Evolutionary conservation across 108 stramenopile species (phyloP), one percentile per base, ranked within the genome.

Genomic region (Nannochloropsis gaditana): DNA sequence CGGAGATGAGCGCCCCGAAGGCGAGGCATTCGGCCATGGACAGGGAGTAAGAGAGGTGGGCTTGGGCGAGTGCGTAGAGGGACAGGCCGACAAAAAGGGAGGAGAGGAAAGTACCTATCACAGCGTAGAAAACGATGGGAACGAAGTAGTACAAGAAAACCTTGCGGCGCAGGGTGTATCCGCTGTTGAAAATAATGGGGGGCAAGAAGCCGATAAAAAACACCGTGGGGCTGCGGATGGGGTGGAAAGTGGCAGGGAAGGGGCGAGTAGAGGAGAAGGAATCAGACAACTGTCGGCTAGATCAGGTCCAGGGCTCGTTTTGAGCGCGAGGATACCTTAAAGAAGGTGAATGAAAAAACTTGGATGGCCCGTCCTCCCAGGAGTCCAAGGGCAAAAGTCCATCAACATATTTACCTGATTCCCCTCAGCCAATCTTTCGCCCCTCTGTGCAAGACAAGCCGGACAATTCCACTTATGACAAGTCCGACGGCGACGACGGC

Each of bases 111-210:
- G 95, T 96, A n/a, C 95, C 95, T 2, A 94, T 17, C 31, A 93
- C 43, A 17, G 96, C 94, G 84, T 93, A 92, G 10, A 92, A 41
- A 41, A 82, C 84, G 19, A 95, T 95, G 5, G 93, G 92, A 19
- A 83, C 81, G 82, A 95, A 87, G 84, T 94, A 88, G 9, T 90
- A 90, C 80, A 94, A 91, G 83, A 96, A 94, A 10, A 93, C 84
- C 42, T 91, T 90, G 50, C 86, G 80, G 9, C 92, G 85, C 42
- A 95, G 79, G 85, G 91, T 90, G 90, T 93, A 96, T 2, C 96
- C 96, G 4, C 90, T 90, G 87, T 95, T 93, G 92, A 94, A 96
- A 80, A 96, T 94, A 83, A 96, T 94, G 2, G 94, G 94, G 6
- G 96, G 96, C 9, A 96, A 92, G 83, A 95, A 88, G 11, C 87